phyloP scores from a whole-genome alignment of 2,329 filamentous ascomycete genomes.

The Raffaelea albimanens region DNA sequence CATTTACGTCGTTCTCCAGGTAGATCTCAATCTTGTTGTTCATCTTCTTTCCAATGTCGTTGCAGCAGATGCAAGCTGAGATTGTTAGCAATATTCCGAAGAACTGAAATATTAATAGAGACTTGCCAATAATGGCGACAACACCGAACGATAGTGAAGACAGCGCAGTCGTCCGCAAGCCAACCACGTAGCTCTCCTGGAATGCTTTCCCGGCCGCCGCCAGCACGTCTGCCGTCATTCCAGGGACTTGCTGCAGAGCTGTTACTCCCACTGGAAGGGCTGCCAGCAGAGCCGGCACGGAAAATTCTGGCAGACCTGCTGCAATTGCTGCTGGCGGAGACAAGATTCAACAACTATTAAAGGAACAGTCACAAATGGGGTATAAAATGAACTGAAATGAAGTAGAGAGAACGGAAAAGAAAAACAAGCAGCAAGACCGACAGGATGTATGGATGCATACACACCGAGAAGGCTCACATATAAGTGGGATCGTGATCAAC shows the following conservation, averaged over 20 bases:
- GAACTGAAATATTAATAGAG: no score
- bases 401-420: no score
- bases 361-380: no score
- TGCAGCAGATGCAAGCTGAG: conserved; percentile 20
- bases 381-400: no score
- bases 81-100: not conserved
- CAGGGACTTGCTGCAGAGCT: conserved; percentile 17
- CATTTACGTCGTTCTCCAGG: conserved; percentile 23
- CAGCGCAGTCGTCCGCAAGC: conserved; percentile 19
- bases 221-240: conserved; percentile 17
- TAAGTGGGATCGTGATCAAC: no score
- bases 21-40: conserved; percentile 27
- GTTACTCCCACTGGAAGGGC: conserved; percentile 18
- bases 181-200: conserved; percentile 22
- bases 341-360: no score
- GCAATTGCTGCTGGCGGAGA: conserved; percentile 21
- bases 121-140: conserved; percentile 19
- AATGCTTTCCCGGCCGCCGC: conserved; percentile 19
- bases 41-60: conserved; percentile 25
- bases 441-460: no score
- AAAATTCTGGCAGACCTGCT: conserved; percentile 23
- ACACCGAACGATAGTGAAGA: conserved; percentile 21
- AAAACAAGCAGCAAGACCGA: no score
- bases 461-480: no score
- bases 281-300: conserved; percentile 20